Base-by-base conservation (phyloP, 2,329 filamentous ascomycete genomes). In the Acarospora socialis region DNA sequence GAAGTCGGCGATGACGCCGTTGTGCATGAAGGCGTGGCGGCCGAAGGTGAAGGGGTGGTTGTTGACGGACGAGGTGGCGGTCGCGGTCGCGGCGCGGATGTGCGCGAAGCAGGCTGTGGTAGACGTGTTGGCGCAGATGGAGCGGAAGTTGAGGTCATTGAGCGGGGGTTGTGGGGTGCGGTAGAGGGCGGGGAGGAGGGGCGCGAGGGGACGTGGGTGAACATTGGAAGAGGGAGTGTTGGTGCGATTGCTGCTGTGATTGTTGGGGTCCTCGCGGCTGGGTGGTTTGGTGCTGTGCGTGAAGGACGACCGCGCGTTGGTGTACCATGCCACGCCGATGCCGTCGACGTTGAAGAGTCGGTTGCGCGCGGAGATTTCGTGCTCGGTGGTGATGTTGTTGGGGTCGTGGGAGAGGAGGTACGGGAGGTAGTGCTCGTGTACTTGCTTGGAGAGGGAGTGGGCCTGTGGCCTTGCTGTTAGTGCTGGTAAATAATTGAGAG, bases 31-130 rank as follows among this genome's bases (percentile, higher is more conserved):
- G 6, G 55, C 53, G 39, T 68, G 63, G 21, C 65, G 52, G 9
- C 66, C 66, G 32, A 69, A 70, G 18, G 62, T 54, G 45, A 70
- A 70, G 4, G 66, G 66, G 37, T 70, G 66, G 26, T 61, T 65
- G 47, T 70, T 70, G 13, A 65, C 59, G 10, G 56, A 53, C 2
- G 61, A 57, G 16, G 68, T 61, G 2, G 60, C 52, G 4, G 56
- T 62, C 1, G 59, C 62, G 5, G 57, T 63, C 3, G 58, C 59
- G 7, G 65, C 65, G 6, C 66, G 57, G 35, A 70, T 68, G 42
- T 70, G 66, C 1, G 63, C 65, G 26, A 70, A 62, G 16, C 61
- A 52, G n/a, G 59, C 61, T 13, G 56, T 53, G 1, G 59, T 61
- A 28, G 63, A 55, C 0, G 64, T 69, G 38, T 68, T 68, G 22